These are phyloP conservation scores for Pseudogymnoascus sp. DNA, from an alignment of 2,329 filamentous ascomycete species.

Conservation along the genomic window DNA sequence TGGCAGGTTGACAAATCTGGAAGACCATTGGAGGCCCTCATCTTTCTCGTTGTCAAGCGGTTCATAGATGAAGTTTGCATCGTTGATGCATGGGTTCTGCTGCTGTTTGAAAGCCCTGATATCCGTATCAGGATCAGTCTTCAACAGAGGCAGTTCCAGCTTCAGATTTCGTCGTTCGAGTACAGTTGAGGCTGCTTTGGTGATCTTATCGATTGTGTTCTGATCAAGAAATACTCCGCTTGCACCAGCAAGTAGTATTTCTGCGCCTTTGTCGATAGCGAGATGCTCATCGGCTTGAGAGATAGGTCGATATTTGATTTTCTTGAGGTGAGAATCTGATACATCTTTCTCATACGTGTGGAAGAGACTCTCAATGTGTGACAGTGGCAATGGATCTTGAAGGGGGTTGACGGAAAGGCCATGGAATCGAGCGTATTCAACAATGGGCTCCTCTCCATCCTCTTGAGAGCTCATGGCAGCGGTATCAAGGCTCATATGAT, in stretches of 20 bases:
- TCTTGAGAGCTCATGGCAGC: neutral
- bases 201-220: constrained; percentile 12
- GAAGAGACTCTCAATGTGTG: constrained; percentile 17
- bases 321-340: constrained; percentile 15
- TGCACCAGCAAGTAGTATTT: constrained; percentile 17
- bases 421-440: constrained; percentile 25
- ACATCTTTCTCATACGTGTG: neutral
- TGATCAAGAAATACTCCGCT: constrained; percentile 11
- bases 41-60: constrained; percentile 21
- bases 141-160: constrained; percentile 25
- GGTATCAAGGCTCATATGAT: neutral
- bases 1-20: constrained; percentile 16
- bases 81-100: constrained; percentile 21
- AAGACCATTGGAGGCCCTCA: constrained; percentile 21
- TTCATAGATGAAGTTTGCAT: constrained; percentile 24
- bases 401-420: constrained; percentile 21
- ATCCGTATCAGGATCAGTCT: constrained; percentile 24
- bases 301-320: constrained; percentile 11
- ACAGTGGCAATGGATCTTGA: constrained; percentile 12
- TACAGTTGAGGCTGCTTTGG: constrained; percentile 10
- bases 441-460: constrained; percentile 16
- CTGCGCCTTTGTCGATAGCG: constrained; percentile 18
- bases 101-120: constrained; percentile 20
- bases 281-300: constrained; percentile 21
- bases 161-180: constrained; percentile 12